These are phyloP conservation scores for Cenchrus purpureus DNA, from an alignment of 176 grass and related monocot species.

Conservation along the genomic window DNA sequence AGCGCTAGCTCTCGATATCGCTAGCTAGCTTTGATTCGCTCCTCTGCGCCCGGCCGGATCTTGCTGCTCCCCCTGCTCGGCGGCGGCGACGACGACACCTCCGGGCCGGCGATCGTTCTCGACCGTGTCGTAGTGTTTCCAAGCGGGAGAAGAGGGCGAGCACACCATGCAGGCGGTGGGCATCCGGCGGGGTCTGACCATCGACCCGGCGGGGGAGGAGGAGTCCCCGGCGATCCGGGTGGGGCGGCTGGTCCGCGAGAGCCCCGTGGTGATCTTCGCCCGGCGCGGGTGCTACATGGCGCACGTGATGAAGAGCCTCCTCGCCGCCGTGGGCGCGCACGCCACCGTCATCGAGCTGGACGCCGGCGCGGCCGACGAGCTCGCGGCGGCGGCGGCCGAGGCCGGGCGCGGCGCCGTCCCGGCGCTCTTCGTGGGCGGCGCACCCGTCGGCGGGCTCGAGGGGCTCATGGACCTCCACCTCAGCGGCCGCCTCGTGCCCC, in stretches of 20 bases:
- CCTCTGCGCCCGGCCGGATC: background rate
- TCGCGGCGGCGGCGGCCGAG: slow-evolving; percentile 41
- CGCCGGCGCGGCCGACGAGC: slow-evolving; percentile 53
- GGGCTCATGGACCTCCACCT: slow-evolving; percentile 92
- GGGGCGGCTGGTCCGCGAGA: slow-evolving; percentile 65
- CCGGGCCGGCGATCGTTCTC: background rate
- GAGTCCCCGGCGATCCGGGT: slow-evolving; percentile 62
- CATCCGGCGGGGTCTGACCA: slow-evolving; percentile 51
- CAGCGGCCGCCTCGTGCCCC: slow-evolving; percentile 57
- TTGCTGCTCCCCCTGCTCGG: no score
- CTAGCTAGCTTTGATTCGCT: background rate
- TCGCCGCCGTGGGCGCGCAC: slow-evolving; percentile 76
- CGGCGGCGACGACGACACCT: no score
- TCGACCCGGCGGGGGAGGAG: slow-evolving; percentile 55
- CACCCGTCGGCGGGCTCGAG: slow-evolving; percentile 79
- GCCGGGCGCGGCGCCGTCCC: slow-evolving; percentile 52
- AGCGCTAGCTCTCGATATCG: background rate
- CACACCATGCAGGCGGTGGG: slow-evolving; percentile 49
- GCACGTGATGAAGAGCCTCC: slow-evolving; percentile 85
- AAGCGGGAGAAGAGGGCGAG: no score
- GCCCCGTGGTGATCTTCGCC: slow-evolving; percentile 79
- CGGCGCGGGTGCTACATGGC: slow-evolving; percentile 88
- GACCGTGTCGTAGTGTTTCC: background rate
- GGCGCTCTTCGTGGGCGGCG: slow-evolving; percentile 83
- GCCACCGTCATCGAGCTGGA: slow-evolving; percentile 88